Evolutionary conservation across 75 land plant genomes (phyloP), one percentile per base, ranked within the genome.

Genomic region (Pinus albicaulis): DNA sequence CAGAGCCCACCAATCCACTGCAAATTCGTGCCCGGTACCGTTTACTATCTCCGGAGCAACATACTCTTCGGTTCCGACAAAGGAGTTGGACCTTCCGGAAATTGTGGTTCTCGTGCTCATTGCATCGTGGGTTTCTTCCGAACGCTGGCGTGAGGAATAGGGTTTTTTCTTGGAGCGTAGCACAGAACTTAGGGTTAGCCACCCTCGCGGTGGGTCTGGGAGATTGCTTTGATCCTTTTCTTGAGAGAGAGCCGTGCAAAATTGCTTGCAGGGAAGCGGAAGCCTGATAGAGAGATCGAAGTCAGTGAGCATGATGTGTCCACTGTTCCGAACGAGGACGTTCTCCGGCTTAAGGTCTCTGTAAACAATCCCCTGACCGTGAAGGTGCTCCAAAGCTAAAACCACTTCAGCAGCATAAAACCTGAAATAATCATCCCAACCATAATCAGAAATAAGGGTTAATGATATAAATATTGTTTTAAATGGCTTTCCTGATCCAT

Each of bases 261-360:
- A 64, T 64, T 64, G 38, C 16, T 64, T 64, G 74, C 77, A 23
- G 59, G 48, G 61, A 20, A 65, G 80, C 31, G 52, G 26, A 58
- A 91, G 78, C 60, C 19, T 72, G 3, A 84, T 79, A 38, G 93
- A 92, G 69, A 92, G 93, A 74, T 92, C 95, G 80, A 92, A 92
- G 78, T 92, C 94, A 24, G 94, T 84, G 75, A 92, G 83, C 26
- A 79, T 81, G 59, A 89, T 76, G 81, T 92, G 94, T 72, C 94
- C 94, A 55, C 78, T 74, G 24, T 71, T 56, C 48, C 81, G 94
- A 8, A 92, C 31, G 28, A 92, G 82, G 24, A 92, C 76, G 76
- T 92, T 92, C 78, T 92, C 94, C 20, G 94, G 94, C 78, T 92
- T 92, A 1, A 92, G 80, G 71, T 92, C 94, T 44, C 94, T 84